Evolutionary conservation across 441 rosid species (phyloP).

Genomic region (Manihot esculenta): DNA sequence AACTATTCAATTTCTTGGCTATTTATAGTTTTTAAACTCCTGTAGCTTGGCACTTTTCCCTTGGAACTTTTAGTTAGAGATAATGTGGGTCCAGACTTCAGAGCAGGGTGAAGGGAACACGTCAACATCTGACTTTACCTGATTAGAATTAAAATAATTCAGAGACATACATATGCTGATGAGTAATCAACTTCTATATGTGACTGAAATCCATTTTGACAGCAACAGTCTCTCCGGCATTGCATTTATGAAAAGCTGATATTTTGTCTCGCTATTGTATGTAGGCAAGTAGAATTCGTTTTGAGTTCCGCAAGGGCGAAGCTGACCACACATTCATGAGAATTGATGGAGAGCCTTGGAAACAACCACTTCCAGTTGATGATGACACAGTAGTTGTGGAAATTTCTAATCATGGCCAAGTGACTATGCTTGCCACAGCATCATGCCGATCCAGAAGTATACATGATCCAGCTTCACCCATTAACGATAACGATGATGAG

Average conservation of each 20-base stretch:
- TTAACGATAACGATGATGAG: slow-evolving; percentile 20
- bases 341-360: slow-evolving; percentile 97
- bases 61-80: not conserved
- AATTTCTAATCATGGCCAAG: slow-evolving; percentile 81
- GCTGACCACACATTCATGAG: slow-evolving; percentile 83
- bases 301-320: slow-evolving; percentile 77
- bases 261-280: not conserved
- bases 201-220: not conserved
- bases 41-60: too few species aligned
- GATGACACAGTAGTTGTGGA: slow-evolving; percentile 75
- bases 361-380: slow-evolving; percentile 78
- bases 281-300: slow-evolving; percentile 72
- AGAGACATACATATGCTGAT: not conserved
- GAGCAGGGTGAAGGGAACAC: too few species aligned
- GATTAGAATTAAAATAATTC: not conserved
- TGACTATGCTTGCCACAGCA: slow-evolving; percentile 76
- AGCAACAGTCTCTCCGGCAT: too few species aligned
- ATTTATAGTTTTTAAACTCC: not conserved
- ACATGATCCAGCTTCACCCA: slow-evolving; percentile 35
- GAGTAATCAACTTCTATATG: not conserved
- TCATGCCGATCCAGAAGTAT: slow-evolving; percentile 63
- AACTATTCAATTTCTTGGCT: not conserved
- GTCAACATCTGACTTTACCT: not conserved
- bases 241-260: not conserved
- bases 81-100: not conserved